phyloP scores from a whole-genome alignment of 805 yeast genomes.

The Myxozyma lipomycoides region DNA sequence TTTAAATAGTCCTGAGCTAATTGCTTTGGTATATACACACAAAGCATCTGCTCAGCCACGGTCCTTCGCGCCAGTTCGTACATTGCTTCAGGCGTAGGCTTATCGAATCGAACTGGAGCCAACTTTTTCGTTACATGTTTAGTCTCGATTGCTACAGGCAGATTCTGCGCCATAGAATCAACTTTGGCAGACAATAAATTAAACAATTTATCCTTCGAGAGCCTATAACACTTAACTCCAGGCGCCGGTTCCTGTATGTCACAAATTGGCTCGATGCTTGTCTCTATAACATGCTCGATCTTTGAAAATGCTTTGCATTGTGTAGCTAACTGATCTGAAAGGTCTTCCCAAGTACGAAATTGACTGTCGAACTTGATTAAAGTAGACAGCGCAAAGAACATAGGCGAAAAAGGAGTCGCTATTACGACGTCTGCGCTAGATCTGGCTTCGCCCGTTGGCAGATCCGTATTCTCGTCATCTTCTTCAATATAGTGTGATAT shows the following conservation, averaged over 20 bases:
- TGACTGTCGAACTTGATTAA: constrained; percentile 4
- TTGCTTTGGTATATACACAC: constrained; percentile 25
- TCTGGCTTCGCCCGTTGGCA: constrained; percentile 7
- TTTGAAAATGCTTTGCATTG: constrained; percentile 1
- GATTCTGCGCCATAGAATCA: neutral
- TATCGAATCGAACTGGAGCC: constrained; percentile 15
- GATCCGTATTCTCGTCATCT: neutral
- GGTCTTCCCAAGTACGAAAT: constrained; percentile 23
- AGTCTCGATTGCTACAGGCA: constrained; percentile 19
- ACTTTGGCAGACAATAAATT: constrained; percentile 1
- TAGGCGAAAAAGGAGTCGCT: constrained; percentile 20
- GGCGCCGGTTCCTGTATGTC: constrained; percentile 14
- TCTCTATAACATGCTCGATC: constrained; percentile 6
- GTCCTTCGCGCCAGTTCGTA: constrained; percentile 10
- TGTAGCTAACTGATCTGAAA: constrained; percentile 6
- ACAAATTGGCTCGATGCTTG: constrained; percentile 1
- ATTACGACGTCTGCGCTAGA: constrained; percentile 9
- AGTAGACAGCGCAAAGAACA: constrained; percentile 14
- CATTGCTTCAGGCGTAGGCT: constrained; percentile 20
- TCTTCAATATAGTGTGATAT: neutral
- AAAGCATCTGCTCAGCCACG: constrained; percentile 29
- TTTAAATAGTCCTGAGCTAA: constrained; percentile 19
- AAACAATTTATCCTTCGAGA: constrained; percentile 14
- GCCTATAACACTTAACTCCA: constrained; percentile 15
- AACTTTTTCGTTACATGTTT: constrained; percentile 11